phyloP scores from a whole-genome alignment of 2,329 filamentous ascomycete species.

The Nemania sp. region DNA sequence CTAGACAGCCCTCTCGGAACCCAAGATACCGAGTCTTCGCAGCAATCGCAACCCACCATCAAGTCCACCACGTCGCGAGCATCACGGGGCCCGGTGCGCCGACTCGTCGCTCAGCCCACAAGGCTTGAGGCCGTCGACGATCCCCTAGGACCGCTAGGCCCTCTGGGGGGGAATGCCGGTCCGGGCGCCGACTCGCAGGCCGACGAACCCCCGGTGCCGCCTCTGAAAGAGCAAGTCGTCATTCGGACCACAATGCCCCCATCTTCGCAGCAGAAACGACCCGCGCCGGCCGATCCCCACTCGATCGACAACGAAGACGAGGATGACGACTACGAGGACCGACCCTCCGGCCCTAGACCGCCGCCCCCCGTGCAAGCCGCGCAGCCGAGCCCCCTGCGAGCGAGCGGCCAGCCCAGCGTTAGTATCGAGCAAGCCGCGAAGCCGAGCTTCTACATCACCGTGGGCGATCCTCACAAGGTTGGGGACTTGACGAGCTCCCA shows the following conservation, averaged over 20 bases:
- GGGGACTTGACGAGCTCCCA: conserved; percentile 96
- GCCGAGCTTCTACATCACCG: conserved; percentile 85
- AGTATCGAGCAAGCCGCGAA: conserved; percentile 93
- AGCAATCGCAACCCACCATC: conserved; percentile 39
- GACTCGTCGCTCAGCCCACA: conserved; percentile 74
- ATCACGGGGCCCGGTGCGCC: conserved; percentile 49
- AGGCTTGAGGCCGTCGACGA: conserved; percentile 78
- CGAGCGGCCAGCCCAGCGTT: conserved; percentile 72
- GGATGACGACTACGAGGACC: conserved; percentile 63
- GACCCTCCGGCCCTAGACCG: conserved; percentile 59
- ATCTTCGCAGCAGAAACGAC: conserved; percentile 47
- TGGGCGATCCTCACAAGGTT: conserved; percentile 97
- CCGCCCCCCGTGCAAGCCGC: conserved; percentile 68
- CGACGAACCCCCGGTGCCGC: conserved; percentile 68
- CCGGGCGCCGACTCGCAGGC: conserved; percentile 40
- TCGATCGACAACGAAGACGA: conserved; percentile 71
- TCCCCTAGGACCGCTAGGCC: conserved; percentile 77
- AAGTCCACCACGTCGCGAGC: conserved; percentile 37
- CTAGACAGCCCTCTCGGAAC: conserved; percentile 33
- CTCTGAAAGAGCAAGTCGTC: conserved; percentile 68
- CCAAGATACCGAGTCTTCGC: conserved; percentile 38
- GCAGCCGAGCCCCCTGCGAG: conserved; percentile 55
- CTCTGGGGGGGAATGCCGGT: conserved; percentile 56
- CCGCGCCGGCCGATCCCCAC: conserved; percentile 60
- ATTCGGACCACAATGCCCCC: conserved; percentile 62